Conservation (phyloP, 352 stramenopile species). For the Nothophytophthora sp. region DNA sequence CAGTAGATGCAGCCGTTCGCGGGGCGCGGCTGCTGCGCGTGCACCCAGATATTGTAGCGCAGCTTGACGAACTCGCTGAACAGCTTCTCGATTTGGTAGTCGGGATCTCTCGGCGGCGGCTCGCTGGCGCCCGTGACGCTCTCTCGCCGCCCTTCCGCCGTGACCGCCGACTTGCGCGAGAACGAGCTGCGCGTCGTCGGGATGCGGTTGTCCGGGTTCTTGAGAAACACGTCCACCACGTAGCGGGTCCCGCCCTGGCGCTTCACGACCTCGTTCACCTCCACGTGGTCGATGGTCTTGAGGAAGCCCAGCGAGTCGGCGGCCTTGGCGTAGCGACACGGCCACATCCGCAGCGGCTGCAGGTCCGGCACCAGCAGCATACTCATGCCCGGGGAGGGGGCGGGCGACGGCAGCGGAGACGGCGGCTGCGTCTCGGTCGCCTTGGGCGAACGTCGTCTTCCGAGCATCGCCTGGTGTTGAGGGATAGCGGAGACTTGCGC, state of each 20-base stretch:
- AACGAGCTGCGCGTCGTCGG: slow-evolving; percentile 34
- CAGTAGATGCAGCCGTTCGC: slow-evolving; percentile 35
- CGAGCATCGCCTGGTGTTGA: too few relatives aligned
- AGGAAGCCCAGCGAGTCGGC: slow-evolving; percentile 39
- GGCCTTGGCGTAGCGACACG: slow-evolving; percentile 40
- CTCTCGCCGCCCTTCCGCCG: slow-evolving; percentile 1
- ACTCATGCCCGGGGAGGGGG: slow-evolving; percentile 8
- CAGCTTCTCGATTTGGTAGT: slow-evolving; percentile 41
- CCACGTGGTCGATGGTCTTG: slow-evolving; percentile 39
- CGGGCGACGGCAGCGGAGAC: slow-evolving; percentile 16
- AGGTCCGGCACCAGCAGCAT: slow-evolving; percentile 32
- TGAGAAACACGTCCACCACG: slow-evolving; percentile 44
- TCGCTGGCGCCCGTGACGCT: slow-evolving; percentile 9
- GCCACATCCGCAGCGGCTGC: slow-evolving; percentile 42
- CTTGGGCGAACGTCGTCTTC: too few relatives aligned
- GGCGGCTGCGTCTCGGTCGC: slow-evolving; percentile 14
- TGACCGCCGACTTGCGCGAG: slow-evolving; percentile 23
- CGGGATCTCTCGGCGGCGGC: slow-evolving; percentile 17
- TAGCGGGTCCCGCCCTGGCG: slow-evolving; percentile 32
- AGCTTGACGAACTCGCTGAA: slow-evolving; percentile 44
- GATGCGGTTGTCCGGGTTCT: slow-evolving; percentile 46
- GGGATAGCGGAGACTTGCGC: too few relatives aligned
- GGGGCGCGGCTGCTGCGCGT: slow-evolving; percentile 36
- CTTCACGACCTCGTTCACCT: slow-evolving; percentile 35
- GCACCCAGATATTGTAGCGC: slow-evolving; percentile 39